Percentiles rank a stretch among this genome's conserved stretches.
Evolutionary conservation across 306 rosid genomes (phyloP).

Genomic region (Cicer yamashitae): DNA sequence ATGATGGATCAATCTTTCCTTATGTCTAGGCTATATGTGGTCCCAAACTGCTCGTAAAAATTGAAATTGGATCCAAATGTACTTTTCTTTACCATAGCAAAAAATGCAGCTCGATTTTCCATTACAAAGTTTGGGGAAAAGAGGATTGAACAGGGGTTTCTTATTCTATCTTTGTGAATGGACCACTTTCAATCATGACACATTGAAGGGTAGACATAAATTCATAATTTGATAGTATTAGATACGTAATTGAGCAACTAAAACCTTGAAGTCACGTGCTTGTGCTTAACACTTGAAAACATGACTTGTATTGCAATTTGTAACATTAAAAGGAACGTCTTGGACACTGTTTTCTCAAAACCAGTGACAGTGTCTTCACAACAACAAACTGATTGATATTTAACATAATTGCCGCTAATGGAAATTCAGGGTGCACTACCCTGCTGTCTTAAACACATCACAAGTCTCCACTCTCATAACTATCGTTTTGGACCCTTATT

Average conservation of each 20-base stretch:
- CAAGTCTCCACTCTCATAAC: conserved; percentile 26
- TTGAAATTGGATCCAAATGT: too few relatives aligned
- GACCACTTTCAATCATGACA: too few relatives aligned
- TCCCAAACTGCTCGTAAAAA: too few relatives aligned
- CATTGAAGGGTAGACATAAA: too few relatives aligned
- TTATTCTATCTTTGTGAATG: too few relatives aligned
- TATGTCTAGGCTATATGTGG: too few relatives aligned
- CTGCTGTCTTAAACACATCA: conserved; percentile 31
- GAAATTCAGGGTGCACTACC: conserved; percentile 29
- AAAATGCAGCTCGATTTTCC: too few relatives aligned
- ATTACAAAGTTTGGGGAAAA: too few relatives aligned
- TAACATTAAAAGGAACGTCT: conserved; percentile 4
- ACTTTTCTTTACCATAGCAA: too few relatives aligned
- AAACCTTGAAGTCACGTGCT: conserved; percentile 28
- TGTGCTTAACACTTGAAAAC: conserved; percentile 21
- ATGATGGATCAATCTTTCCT: too few relatives aligned
- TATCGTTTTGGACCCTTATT: too few relatives aligned
- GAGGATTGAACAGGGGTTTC: too few relatives aligned
- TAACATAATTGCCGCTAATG: conserved; percentile 21
- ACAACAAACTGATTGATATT: conserved; percentile 31
- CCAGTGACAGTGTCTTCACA: conserved; percentile 35
- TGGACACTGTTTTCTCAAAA: conserved; percentile 20
- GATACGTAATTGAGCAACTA: conserved; percentile 37
- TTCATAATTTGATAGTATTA: conserved; percentile 15
- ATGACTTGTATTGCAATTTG: conserved; percentile 37